Conservation (phyloP, 1,284 basidiomycete species). For the Pseudozyma thailandica region DNA sequence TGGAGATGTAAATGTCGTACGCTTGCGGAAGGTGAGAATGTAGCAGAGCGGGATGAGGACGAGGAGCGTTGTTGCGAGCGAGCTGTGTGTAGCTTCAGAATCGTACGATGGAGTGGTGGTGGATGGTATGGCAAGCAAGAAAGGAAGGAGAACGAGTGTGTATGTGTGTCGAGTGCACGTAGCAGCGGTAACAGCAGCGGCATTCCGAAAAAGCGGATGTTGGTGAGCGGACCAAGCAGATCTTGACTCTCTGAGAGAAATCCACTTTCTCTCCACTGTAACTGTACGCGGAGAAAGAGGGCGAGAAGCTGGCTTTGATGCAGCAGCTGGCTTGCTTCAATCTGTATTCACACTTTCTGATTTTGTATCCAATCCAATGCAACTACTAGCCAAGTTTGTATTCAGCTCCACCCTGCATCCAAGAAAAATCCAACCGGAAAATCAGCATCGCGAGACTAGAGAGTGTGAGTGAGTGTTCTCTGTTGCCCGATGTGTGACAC, state of each 20-base stretch:
- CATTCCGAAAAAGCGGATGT: not conserved
- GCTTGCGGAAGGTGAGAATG: no score
- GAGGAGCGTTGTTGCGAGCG: no score
- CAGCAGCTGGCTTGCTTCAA: slow-evolving; percentile 11
- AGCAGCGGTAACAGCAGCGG: not conserved
- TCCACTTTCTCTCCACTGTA: no score
- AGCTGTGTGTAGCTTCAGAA: no score
- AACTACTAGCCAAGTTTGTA: slow-evolving; percentile 3
- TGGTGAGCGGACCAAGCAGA: slow-evolving; percentile 4
- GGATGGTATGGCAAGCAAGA: no score
- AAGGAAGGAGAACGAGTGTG: not conserved
- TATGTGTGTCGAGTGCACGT: not conserved
- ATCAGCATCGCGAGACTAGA: not conserved
- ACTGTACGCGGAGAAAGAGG: slow-evolving; percentile 3
- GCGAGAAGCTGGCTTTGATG: slow-evolving; percentile 3
- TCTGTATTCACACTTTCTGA: slow-evolving; percentile 6
- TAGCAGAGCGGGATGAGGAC: no score
- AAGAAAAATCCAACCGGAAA: not conserved
- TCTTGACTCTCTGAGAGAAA: no score
- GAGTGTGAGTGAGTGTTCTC: not conserved
- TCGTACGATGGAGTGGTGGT: no score
- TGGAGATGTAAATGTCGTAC: no score
- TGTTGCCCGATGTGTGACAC: not conserved
- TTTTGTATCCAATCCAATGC: slow-evolving; percentile 2
- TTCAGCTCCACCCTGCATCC: slow-evolving; percentile 21